A percentile compares a stretch with the other conserved stretches of the same genome.
phyloP scores from a whole-genome alignment of 257 asterid species.

The Solanum medicagineum region DNA sequence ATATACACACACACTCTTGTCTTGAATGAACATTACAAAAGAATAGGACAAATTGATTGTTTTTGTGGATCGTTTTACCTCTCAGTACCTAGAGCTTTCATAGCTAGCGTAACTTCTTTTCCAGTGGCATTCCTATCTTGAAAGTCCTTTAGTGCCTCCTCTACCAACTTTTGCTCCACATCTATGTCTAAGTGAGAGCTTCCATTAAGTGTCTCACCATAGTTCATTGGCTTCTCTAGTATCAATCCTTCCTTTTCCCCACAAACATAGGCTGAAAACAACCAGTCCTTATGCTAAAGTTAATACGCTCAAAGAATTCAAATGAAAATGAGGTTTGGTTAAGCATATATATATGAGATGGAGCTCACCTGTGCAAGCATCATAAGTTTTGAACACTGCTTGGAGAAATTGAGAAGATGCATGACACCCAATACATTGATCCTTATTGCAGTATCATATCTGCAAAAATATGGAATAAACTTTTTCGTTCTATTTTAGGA shows the following conservation, averaged over 20 bases:
- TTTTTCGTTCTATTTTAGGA: neutral
- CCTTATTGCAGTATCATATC: slow-evolving; percentile 7
- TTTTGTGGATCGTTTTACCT: neutral
- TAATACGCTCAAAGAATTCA: neutral
- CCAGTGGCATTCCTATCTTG: neutral
- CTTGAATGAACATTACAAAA: neutral
- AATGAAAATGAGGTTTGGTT: neutral
- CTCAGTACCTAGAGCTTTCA: neutral
- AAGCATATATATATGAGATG: neutral
- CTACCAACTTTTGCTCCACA: slow-evolving; percentile 18
- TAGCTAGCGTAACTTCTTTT: neutral
- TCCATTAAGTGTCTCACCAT: slow-evolving; percentile 34
- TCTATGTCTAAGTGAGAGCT: slow-evolving; percentile 23
- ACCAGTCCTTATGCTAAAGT: neutral
- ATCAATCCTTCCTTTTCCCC: slow-evolving; percentile 17
- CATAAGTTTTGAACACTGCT: neutral
- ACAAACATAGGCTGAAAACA: slow-evolving; percentile 14
- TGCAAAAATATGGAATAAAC: neutral
- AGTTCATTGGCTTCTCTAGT: slow-evolving; percentile 23
- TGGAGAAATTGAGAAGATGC: slow-evolving; percentile 4
- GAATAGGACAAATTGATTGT: neutral
- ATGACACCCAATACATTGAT: neutral
- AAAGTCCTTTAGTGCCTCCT: slow-evolving; percentile 10
- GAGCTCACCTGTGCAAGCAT: slow-evolving; percentile 9
- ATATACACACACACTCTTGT: neutral